phyloP scores from a whole-genome alignment of 2,329 filamentous ascomycete species.

The Xylariales sp. region DNA sequence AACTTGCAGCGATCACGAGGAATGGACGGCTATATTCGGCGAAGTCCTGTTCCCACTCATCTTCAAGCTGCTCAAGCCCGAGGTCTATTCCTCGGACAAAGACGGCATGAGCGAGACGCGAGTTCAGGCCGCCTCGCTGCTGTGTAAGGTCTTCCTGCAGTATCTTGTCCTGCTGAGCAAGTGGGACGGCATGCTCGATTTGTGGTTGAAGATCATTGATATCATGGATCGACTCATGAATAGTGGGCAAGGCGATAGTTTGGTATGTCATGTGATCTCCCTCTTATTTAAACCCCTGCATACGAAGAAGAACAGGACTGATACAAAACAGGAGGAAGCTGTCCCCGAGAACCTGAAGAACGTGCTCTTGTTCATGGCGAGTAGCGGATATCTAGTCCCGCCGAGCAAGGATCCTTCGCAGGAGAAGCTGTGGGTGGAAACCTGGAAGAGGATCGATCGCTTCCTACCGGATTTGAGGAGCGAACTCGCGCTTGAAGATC shows the following conservation, averaged over 20 bases:
- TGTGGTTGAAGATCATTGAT: slow-evolving; percentile 89
- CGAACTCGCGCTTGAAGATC: slow-evolving; percentile 51
- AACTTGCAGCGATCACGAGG: slow-evolving; percentile 75
- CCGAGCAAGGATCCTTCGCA: slow-evolving; percentile 54
- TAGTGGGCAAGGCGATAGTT: slow-evolving; percentile 82
- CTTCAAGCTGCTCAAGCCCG: slow-evolving; percentile 80
- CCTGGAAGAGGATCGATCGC: slow-evolving; percentile 61
- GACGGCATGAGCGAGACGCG: slow-evolving; percentile 93
- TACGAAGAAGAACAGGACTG: background rate
- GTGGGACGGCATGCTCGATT: slow-evolving; percentile 82
- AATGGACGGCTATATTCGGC: slow-evolving; percentile 93
- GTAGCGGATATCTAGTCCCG: slow-evolving; percentile 75
- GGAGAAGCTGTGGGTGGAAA: slow-evolving; percentile 57
- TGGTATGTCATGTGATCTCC: no score
- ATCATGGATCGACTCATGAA: slow-evolving; percentile 97
- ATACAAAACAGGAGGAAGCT: slow-evolving; percentile 69
- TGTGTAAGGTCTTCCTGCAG: slow-evolving; percentile 94
- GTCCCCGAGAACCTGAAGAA: slow-evolving; percentile 96
- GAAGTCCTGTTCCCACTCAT: slow-evolving; percentile 93
- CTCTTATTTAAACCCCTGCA: no score
- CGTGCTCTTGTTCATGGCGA: slow-evolving; percentile 90
- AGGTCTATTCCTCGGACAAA: slow-evolving; percentile 87
- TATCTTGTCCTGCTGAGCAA: slow-evolving; percentile 81
- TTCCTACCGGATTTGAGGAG: slow-evolving; percentile 57
- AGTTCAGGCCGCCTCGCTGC: slow-evolving; percentile 81